Base-by-base conservation (phyloP, 345 rosid species). In the Draba incana region DNA sequence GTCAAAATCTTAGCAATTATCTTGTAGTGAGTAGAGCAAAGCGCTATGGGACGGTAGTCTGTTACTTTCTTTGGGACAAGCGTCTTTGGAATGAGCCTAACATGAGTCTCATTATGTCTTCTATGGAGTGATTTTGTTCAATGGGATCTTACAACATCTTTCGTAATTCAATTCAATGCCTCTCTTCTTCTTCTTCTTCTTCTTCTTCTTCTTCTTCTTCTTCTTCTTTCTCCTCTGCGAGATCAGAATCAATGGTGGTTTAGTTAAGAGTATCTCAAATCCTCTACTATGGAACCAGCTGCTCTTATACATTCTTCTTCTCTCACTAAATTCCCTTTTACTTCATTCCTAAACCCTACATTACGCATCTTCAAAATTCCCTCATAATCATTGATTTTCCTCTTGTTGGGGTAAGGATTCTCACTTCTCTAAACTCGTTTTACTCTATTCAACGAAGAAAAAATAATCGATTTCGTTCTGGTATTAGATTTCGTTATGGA, bases 401-500 rank as follows among this genome's bases (percentile, higher is more conserved):
- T 57, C 87, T 86, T 7, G 98, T 90, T 48, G 97, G 96, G 78
- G 97, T 88, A 83, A 74, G 49, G 10, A 27, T 60, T 52, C 62
- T 71, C 43, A 1, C 37, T 30, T 27, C 20, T 58, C n/a, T n/a
- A 5, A 15, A 9, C 47, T 54, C 35, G 6, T 23, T 30, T 28
- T 20, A 20, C 20, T 20, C 20, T 0, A 20, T 20, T 20, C 20
- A 20, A 20, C 20, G 20, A 20, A 20, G 20, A 20, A 1, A 20
- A 20, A 3, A 15, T 4, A 68, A 2, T 9, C 0, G 23, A 0
- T 24, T 44, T 41, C 37, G 6, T 24, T 5, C 37, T 1, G 9
- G 10, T 16, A 9, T 74, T 76, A 92, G 97, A 83, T 88, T 37
- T 90, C 98, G 27, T 93, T 97, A 38, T 81, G 92, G 90, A 77